These are phyloP conservation scores for Cymodocea nodosa DNA, from an alignment of 116 monocot species.

Conservation along the genomic window DNA sequence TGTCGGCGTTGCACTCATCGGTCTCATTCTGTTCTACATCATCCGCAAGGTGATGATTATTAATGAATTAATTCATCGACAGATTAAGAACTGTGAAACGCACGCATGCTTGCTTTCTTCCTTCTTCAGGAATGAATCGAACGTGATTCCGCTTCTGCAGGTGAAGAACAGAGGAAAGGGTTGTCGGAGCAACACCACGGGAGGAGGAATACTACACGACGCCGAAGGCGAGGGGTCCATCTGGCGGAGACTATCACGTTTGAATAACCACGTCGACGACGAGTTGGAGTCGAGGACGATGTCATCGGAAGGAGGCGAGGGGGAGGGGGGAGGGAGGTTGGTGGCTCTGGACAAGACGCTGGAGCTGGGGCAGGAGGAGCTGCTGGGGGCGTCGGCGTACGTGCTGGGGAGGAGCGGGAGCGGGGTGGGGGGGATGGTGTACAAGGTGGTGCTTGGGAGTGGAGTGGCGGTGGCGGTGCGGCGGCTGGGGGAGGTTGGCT, in stretches of 20 bases:
- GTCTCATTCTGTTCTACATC: slow-evolving; percentile 37
- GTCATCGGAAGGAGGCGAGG: not conserved
- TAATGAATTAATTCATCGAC: no score
- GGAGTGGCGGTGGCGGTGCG: slow-evolving; percentile 69
- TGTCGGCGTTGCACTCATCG: slow-evolving; percentile 51
- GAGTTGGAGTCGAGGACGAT: not conserved
- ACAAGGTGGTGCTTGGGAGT: slow-evolving; percentile 90
- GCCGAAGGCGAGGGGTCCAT: not conserved
- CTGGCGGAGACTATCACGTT: not conserved
- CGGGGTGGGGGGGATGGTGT: slow-evolving; percentile 62
- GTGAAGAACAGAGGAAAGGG: slow-evolving; percentile 27
- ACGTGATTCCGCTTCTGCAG: not conserved
- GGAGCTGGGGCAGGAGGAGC: slow-evolving; percentile 70
- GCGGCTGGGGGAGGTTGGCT: slow-evolving; percentile 40
- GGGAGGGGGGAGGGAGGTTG: slow-evolving; percentile 32
- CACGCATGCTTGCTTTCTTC: no score
- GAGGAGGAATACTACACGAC: slow-evolving; percentile 18
- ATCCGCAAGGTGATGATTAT: slow-evolving; percentile 55
- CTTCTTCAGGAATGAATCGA: no score
- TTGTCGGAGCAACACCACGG: slow-evolving; percentile 26
- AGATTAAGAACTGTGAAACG: no score
- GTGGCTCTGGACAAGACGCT: slow-evolving; percentile 74
- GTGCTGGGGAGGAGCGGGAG: slow-evolving; percentile 89
- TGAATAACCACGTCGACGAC: not conserved
- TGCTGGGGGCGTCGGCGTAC: slow-evolving; percentile 85